phyloP scores from a whole-genome alignment of 23 red algal genomes.

The Gracilaria gracilis region DNA sequence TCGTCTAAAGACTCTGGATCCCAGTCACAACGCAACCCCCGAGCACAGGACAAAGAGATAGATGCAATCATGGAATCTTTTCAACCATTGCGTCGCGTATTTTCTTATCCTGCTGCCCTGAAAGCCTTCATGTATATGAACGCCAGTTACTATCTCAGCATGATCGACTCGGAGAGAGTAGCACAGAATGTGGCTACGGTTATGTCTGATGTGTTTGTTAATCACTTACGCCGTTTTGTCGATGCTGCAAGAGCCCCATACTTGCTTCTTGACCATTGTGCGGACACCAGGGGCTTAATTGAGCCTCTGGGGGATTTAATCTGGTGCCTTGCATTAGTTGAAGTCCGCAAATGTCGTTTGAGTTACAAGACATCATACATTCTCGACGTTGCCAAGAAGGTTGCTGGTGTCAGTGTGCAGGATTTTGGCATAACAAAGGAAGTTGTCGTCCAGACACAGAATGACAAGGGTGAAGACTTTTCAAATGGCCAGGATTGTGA shows the following conservation, averaged over 20 bases:
- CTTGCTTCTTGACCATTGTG: slow-evolving; percentile 57
- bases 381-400: slow-evolving; percentile 50
- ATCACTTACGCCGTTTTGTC: slow-evolving; percentile 58
- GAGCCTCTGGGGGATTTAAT: slow-evolving; percentile 65
- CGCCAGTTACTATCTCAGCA: slow-evolving; percentile 18
- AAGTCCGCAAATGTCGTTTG: slow-evolving; percentile 10
- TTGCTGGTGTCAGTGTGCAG: slow-evolving; percentile 55
- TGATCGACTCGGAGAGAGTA: slow-evolving; percentile 2
- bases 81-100: slow-evolving; percentile 64
- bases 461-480: neutral
- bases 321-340: slow-evolving; percentile 59
- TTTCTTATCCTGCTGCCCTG: slow-evolving; percentile 56
- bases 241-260: slow-evolving; percentile 48
- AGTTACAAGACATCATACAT: slow-evolving; percentile 61
- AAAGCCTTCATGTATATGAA: slow-evolving; percentile 60
- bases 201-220: slow-evolving; percentile 40
- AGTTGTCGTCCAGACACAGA: slow-evolving; percentile 3
- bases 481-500: slow-evolving; percentile 12
- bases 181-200: slow-evolving; percentile 39
- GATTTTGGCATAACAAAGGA: slow-evolving; percentile 69
- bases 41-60: slow-evolving; percentile 6
- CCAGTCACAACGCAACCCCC: neutral
- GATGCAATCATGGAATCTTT: slow-evolving; percentile 53
- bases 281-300: slow-evolving; percentile 14
- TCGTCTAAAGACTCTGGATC: neutral